phyloP scores from a whole-genome alignment of 805 yeast species.

The Monosporozyma siamensis region DNA sequence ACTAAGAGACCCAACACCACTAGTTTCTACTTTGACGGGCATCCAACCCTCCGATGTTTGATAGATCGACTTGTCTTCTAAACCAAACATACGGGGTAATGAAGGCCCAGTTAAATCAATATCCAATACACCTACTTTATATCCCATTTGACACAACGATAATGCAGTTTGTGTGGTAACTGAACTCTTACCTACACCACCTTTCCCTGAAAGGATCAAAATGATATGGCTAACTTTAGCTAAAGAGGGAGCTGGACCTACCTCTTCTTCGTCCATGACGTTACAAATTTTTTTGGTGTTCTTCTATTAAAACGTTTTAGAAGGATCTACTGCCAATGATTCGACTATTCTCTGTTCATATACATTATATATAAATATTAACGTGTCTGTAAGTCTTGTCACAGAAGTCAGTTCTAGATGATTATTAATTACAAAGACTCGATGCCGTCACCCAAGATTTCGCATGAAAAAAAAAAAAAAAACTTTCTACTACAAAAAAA shows the following conservation, averaged over 20 bases:
- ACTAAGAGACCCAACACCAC: conserved; percentile 39
- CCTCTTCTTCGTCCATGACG: conserved; percentile 6
- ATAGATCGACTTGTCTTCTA: conserved; percentile 68
- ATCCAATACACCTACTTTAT: conserved; percentile 86
- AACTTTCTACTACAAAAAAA: too few relatives aligned
- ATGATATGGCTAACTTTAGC: conserved; percentile 62
- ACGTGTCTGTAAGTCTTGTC: too few relatives aligned
- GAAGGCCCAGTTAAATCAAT: conserved; percentile 97
- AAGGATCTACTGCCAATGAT: too few relatives aligned
- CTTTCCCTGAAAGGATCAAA: conserved; percentile 84
- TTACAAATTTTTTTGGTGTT: neutral
- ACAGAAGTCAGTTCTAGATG: too few relatives aligned
- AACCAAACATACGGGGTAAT: conserved; percentile 90
- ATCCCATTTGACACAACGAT: conserved; percentile 60
- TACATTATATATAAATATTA: neutral
- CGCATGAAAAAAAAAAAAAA: neutral
- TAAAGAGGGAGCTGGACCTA: conserved; percentile 29
- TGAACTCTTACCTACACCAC: conserved; percentile 96
- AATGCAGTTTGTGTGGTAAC: conserved; percentile 91
- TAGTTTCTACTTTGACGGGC: conserved; percentile 50
- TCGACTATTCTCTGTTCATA: neutral
- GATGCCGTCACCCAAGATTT: neutral
- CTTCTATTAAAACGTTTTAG: neutral
- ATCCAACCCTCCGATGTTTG: conserved; percentile 86
- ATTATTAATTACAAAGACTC: neutral